A percentile compares a stretch with the other conserved stretches of the same genome.
These are phyloP conservation scores for Grifola frondosa DNA, from an alignment of 1,284 basidiomycete genomes.

Conservation along the genomic window DNA sequence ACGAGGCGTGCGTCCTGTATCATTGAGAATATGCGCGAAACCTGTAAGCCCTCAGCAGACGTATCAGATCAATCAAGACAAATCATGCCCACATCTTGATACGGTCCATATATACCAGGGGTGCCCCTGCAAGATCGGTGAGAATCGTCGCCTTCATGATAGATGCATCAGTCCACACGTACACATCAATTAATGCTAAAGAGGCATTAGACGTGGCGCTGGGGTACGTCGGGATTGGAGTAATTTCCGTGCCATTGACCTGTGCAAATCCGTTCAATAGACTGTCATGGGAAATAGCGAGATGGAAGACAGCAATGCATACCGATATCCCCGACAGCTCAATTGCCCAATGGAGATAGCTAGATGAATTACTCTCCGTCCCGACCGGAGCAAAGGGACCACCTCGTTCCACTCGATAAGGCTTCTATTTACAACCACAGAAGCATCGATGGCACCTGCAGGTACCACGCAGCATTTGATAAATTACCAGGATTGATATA, in stretches of 20 bases:
- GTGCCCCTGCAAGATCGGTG: conserved; percentile 54
- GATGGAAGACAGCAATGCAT: no score
- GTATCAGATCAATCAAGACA: conserved; percentile 10
- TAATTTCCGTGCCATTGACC: conserved; percentile 61
- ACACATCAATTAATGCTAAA: conserved; percentile 78
- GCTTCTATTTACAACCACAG: conserved; percentile 59
- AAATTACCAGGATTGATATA: conserved; percentile 1
- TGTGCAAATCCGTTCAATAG: no score
- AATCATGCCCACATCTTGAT: conserved; percentile 60
- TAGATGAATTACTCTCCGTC: conserved; percentile 54
- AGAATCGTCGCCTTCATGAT: background rate
- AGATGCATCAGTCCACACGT: conserved; percentile 27
- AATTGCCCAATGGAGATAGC: conserved; percentile 83
- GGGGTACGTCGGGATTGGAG: conserved; percentile 68
- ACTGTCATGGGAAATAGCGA: no score
- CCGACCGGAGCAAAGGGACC: conserved; percentile 68
- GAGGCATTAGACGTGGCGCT: conserved; percentile 54
- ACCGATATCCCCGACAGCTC: conserved; percentile 62
- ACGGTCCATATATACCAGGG: conserved; percentile 78
- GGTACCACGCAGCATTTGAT: background rate
- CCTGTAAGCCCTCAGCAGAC: conserved; percentile 45
- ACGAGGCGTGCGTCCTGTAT: conserved; percentile 74
- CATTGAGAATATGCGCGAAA: conserved; percentile 62
- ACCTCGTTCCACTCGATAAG: conserved; percentile 72
- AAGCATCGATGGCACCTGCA: conserved; percentile 69